Conservation (phyloP, 805 yeast genomes). For the Yarrowia deformans region DNA sequence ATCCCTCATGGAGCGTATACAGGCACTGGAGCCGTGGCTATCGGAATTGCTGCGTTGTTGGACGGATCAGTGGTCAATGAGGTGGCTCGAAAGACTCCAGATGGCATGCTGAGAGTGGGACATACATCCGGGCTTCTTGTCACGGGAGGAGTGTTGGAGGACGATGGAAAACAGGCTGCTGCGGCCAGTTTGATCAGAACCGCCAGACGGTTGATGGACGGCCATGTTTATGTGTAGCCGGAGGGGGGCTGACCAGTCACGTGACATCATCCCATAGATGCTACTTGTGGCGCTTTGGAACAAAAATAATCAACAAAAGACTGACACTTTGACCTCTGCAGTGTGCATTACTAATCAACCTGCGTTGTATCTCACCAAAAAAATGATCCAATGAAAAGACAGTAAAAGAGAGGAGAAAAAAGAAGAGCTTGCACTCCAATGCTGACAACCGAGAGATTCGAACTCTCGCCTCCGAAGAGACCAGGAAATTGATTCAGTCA, state of each 20-base stretch:
- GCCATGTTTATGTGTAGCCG: conserved; percentile 14
- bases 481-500: conserved; percentile 27
- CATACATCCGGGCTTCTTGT: conserved; percentile 34
- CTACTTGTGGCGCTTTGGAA: too few species aligned
- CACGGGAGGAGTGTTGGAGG: conserved; percentile 21
- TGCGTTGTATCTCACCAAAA: neutral
- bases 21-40: conserved; percentile 42
- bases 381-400: too few species aligned
- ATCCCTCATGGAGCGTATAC: conserved; percentile 40
- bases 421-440: neutral
- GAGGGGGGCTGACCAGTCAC: too few species aligned
- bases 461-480: conserved; percentile 27
- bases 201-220: conserved; percentile 29
- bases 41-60: conserved; percentile 39
- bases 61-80: conserved; percentile 36
- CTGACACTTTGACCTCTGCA: too few species aligned
- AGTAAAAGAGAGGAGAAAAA: neutral
- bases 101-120: conserved; percentile 33
- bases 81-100: neutral
- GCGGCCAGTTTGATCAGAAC: conserved; percentile 24
- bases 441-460: conserved; percentile 37
- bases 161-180: conserved; percentile 11
- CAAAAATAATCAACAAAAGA: too few species aligned
- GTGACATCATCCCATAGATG: too few species aligned
- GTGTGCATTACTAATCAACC: too few species aligned